Percentiles rank a stretch among this genome's conserved stretches.
These are phyloP conservation scores for Cyberlindnera nakhonratchasimensis DNA, from an alignment of 805 yeast genomes.

Conservation along the genomic window DNA sequence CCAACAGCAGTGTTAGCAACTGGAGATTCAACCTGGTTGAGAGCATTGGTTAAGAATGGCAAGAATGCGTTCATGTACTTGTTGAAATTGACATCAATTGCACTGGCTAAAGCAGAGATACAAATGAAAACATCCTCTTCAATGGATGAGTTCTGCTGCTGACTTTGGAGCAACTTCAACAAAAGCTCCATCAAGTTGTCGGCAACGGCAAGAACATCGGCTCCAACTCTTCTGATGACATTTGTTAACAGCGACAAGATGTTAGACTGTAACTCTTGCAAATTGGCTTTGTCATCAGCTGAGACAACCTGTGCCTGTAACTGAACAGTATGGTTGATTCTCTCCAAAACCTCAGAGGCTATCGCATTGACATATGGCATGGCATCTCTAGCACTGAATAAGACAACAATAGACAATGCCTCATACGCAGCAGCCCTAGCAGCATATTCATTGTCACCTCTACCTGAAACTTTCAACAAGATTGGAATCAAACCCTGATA, in stretches of 20 bases:
- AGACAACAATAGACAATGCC: constrained; percentile 79
- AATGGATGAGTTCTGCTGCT: constrained; percentile 62
- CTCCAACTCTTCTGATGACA: constrained; percentile 60
- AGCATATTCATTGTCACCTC: constrained; percentile 77
- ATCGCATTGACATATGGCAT: constrained; percentile 65
- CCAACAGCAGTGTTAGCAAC: constrained; percentile 91
- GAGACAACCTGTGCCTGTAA: constrained; percentile 56
- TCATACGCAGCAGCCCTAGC: constrained; percentile 96
- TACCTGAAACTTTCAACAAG: constrained; percentile 63
- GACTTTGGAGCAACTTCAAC: constrained; percentile 60
- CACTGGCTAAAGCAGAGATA: constrained; percentile 82
- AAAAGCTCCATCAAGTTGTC: constrained; percentile 85
- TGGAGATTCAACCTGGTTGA: constrained; percentile 78
- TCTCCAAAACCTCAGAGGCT: constrained; percentile 68
- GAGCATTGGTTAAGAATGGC: constrained; percentile 77
- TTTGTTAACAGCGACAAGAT: constrained; percentile 27
- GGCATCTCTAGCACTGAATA: constrained; percentile 67
- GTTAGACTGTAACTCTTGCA: constrained; percentile 87
- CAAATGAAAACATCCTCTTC: constrained; percentile 96
- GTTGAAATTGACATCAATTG: constrained; percentile 66
- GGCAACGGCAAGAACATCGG: constrained; percentile 61
- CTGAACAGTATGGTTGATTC: constrained; percentile 67
- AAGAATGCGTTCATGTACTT: constrained; percentile 78
- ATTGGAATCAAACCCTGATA: constrained; percentile 68
- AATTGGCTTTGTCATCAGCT: constrained; percentile 67